phyloP scores from a whole-genome alignment of 805 yeast genomes.

The Suhomyces sp. region DNA sequence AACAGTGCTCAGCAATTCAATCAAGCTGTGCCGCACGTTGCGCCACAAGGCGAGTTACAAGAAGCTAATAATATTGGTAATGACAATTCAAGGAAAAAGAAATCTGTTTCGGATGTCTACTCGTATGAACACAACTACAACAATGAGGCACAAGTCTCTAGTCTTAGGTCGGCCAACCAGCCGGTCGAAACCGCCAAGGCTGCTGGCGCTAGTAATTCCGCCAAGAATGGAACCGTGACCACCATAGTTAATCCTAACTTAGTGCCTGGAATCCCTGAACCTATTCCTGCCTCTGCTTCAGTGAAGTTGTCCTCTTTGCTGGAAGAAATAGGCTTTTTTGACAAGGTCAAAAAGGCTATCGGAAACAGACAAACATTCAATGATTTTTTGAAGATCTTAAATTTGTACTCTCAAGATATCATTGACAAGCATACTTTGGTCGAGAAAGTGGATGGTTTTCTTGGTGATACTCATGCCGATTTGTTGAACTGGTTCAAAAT shows the following conservation, averaged over 20 bases:
- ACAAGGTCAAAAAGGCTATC: constrained; percentile 82
- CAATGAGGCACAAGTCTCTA: constrained; percentile 50
- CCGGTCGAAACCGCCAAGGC: neutral
- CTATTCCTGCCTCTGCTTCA: constrained; percentile 49
- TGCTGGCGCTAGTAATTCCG: constrained; percentile 3
- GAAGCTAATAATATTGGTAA: constrained; percentile 8
- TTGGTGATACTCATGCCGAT: constrained; percentile 74
- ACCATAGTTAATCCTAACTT: constrained; percentile 55
- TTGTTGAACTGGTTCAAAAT: constrained; percentile 86
- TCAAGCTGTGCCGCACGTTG: constrained; percentile 9
- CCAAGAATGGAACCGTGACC: constrained; percentile 35
- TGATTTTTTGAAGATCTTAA: constrained; percentile 86
- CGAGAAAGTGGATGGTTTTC: constrained; percentile 77
- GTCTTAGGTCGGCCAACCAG: constrained; percentile 37
- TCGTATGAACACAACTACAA: constrained; percentile 31
- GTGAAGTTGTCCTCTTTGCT: constrained; percentile 58
- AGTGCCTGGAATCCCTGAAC: constrained; percentile 85
- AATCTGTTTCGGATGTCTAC: constrained; percentile 27
- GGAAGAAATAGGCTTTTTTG: constrained; percentile 89
- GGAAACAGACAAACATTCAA: constrained; percentile 87
- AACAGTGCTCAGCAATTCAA: constrained; percentile 18
- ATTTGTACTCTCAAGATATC: constrained; percentile 85
- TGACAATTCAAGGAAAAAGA: constrained; percentile 18
- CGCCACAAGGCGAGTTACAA: constrained; percentile 3
- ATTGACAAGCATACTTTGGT: constrained; percentile 80